Evolutionary conservation across 1,284 basidiomycete species (phyloP), one percentile per base, ranked within the genome.

Genomic region (Malassezia obtusa): DNA sequence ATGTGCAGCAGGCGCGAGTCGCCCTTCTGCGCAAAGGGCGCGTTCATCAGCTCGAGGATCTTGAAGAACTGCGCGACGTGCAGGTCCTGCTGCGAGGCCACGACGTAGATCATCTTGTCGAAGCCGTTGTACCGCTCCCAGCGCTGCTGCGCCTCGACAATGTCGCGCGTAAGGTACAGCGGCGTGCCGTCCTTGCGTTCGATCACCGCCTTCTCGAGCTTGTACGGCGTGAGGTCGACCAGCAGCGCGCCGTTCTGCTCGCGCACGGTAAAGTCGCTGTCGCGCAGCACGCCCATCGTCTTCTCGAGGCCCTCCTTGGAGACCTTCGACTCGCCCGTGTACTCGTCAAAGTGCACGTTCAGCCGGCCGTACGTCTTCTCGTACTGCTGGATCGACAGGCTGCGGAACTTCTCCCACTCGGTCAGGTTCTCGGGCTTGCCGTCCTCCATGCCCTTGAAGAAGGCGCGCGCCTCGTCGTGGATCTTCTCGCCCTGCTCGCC

Each of bases 101-200:
- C 83, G 70, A 95, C 89, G 76, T 92, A 92, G 59, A 96, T 86
- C 87, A 95, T 92, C 79, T 95, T 95, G 82, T 98, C 90, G 65
- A 95, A 94, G 22, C 65, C 65, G 38, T 51, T 49, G 41, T 62
- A 62, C 44, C 58, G 50, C 32, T 59, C 57, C 78, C 84, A 89
- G 62, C 92, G 86, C 78, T 96, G 87, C 64, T 86, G 84, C 0
- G 91, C 90, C 40, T 85, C 92, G 40, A 85, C 92, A 59, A 98
- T 89, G 76, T 99, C 92, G 59, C 92, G 87, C n/a, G 91, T 95
- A 59, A 98, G 83, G 77, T 99, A 99, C 64, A 96, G 91, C 0
- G 88, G 88, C 6, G 92, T 95, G 22, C 92, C 92, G 68, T 98
- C 92, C 87, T 68, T 84, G 84, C 79, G 96, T 95, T 67, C 86